A percentile compares a stretch with the other conserved stretches of the same genome.
phyloP scores from a whole-genome alignment of 1,284 basidiomycete genomes.

The Earliella scabrosa region DNA sequence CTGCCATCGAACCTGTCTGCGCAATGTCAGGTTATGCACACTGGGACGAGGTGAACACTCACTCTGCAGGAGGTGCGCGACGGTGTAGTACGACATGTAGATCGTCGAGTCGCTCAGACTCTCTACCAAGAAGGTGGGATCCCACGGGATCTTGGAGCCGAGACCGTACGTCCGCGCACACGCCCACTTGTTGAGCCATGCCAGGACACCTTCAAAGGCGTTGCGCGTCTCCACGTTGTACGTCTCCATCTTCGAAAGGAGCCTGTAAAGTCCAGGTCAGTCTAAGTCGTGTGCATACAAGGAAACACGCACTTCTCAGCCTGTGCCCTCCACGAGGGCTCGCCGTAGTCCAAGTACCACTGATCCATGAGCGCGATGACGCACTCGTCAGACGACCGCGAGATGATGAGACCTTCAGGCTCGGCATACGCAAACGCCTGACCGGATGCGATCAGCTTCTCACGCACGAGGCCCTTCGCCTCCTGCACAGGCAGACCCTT shows the following conservation, averaged over 20 bases:
- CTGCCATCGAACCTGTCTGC: slow-evolving; percentile 79
- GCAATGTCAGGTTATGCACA: slow-evolving; percentile 17
- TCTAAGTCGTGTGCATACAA: no score
- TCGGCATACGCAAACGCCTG: slow-evolving; percentile 94
- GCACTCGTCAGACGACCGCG: slow-evolving; percentile 93
- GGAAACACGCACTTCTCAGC: slow-evolving; percentile 72
- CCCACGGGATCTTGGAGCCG: slow-evolving; percentile 97
- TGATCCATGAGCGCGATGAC: slow-evolving; percentile 98
- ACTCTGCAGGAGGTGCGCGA: slow-evolving; percentile 90
- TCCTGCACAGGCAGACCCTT: slow-evolving; percentile 89
- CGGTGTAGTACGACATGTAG: slow-evolving; percentile 99
- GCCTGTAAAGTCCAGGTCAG: slow-evolving; percentile 48
- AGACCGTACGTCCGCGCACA: slow-evolving; percentile 97
- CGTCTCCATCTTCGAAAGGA: slow-evolving; percentile 88
- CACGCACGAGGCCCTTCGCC: slow-evolving; percentile 89
- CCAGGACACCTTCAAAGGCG: slow-evolving; percentile 90
- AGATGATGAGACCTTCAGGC: slow-evolving; percentile 92
- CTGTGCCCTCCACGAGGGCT: slow-evolving; percentile 84
- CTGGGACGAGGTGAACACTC: slow-evolving; percentile 27
- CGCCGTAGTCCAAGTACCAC: slow-evolving; percentile 99
- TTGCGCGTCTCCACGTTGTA: slow-evolving; percentile 91
- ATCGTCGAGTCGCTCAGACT: slow-evolving; percentile 97
- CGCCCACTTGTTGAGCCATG: slow-evolving; percentile 99
- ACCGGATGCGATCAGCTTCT: slow-evolving; percentile 80
- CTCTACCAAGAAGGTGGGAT: slow-evolving; percentile 95